These are phyloP conservation scores for Ogataea pignaliae DNA, from an alignment of 805 yeast genomes.

Conservation along the genomic window DNA sequence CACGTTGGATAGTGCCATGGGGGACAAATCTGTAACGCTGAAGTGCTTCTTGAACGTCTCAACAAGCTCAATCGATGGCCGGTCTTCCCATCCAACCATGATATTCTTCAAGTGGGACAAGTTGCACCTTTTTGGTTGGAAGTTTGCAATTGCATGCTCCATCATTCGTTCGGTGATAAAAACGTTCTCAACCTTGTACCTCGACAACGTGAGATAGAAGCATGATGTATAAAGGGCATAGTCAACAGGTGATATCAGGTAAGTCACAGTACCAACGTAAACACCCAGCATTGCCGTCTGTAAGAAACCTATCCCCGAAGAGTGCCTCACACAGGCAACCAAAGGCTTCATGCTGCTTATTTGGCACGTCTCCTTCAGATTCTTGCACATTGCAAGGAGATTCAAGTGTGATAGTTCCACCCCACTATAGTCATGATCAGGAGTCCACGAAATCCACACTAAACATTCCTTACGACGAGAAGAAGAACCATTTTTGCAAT, in stretches of 20 bases:
- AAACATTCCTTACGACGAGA: constrained; percentile 38
- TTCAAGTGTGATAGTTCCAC: constrained; percentile 54
- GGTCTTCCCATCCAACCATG: constrained; percentile 73
- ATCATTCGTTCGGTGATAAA: constrained; percentile 83
- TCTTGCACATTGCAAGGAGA: constrained; percentile 76
- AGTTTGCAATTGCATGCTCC: constrained; percentile 55
- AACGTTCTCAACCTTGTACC: constrained; percentile 79
- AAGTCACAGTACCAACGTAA: constrained; percentile 82
- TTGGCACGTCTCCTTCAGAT: constrained; percentile 88
- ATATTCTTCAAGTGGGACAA: constrained; percentile 68
- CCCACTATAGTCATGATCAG: constrained; percentile 67
- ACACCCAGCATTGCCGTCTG: constrained; percentile 83
- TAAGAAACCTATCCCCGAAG: constrained; percentile 81
- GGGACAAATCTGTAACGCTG: constrained; percentile 57
- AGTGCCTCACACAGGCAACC: constrained; percentile 82
- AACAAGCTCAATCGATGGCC: constrained; percentile 64
- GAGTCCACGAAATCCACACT: constrained; percentile 65
- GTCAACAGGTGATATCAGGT: constrained; percentile 71
- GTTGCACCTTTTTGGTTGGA: constrained; percentile 50
- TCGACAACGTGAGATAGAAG: constrained; percentile 65
- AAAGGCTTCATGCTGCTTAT: constrained; percentile 67
- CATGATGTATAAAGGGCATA: constrained; percentile 70
- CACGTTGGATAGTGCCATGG: constrained; percentile 69
- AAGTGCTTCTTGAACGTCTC: constrained; percentile 58
- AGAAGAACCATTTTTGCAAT: constrained; percentile 19